Conservation (phyloP, 805 yeast genomes). For the Saccharomycopsis vini region DNA sequence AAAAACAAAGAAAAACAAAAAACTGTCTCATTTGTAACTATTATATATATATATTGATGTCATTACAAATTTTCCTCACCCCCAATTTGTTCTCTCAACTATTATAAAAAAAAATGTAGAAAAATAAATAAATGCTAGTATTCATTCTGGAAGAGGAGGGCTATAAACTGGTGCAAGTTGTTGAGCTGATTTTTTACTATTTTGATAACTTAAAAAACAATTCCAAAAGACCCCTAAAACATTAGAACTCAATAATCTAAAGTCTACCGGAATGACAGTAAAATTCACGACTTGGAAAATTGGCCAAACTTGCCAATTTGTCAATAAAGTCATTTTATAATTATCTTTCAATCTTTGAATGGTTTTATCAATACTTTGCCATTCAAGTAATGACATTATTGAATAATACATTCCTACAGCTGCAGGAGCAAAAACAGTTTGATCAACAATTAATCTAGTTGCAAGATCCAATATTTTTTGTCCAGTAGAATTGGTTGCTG, state of each 20-base stretch:
- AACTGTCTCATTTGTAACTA: no score
- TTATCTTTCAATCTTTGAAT: slow-evolving; percentile 37
- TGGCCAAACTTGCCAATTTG: slow-evolving; percentile 92
- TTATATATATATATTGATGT: no score
- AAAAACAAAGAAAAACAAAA: no score
- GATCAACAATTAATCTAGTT: slow-evolving; percentile 59
- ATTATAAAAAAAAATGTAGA: no score
- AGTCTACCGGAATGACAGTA: slow-evolving; percentile 61
- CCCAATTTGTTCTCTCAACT: no score
- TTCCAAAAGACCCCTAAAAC: slow-evolving; percentile 76
- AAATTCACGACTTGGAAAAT: slow-evolving; percentile 73
- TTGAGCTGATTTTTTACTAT: slow-evolving; percentile 22
- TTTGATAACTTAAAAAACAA: slow-evolving; percentile 58
- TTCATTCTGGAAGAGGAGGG: slow-evolving; percentile 16
- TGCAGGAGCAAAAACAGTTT: slow-evolving; percentile 67
- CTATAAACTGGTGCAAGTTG: slow-evolving; percentile 8
- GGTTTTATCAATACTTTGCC: slow-evolving; percentile 33
- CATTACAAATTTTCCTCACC: no score
- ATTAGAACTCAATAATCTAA: slow-evolving; percentile 61
- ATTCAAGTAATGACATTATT: slow-evolving; percentile 60
- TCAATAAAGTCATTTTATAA: slow-evolving; percentile 56
- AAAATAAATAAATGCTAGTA: not conserved
- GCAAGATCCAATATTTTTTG: slow-evolving; percentile 19
- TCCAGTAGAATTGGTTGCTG: slow-evolving; percentile 2
- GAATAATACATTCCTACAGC: slow-evolving; percentile 65